Base-by-base conservation (phyloP, 768 basidiomycete species). In the Collybia nuda region DNA sequence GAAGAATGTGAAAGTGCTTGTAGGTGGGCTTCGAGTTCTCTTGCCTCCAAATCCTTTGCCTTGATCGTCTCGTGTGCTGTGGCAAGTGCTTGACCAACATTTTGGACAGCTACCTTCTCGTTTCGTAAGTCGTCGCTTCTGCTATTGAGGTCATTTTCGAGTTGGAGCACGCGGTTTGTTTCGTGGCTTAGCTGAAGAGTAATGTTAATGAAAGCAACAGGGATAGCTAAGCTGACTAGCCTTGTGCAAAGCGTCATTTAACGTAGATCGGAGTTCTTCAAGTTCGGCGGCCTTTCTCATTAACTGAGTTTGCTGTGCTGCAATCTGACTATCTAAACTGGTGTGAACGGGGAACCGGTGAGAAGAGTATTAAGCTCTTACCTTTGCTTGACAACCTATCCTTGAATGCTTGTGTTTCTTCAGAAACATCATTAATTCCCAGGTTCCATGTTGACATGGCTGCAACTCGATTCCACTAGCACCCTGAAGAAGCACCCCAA, bases 121-220 rank as follows among this genome's bases (percentile, higher is more conserved):
- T 77, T 79, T 37, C 74, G 76, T 24, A 87, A 70, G 19, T 84
- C 83, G 39, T 82, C 76, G n/a, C 74, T 73, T 32, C 71, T 75
- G 59, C 71, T 70, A 6, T 65, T 66, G 18, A 82, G 69, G 24
- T 78, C 74, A 0, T 67, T 62, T 59, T 88, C 85, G 19, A 88
- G 72, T 45, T 71, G 67, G 39, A 85, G 62, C 14, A 73, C 78
- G 23, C 81, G 81, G 52, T 77, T 71, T 5, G 80, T 73, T 67
- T 88, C 86, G 48, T 66, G 62, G 39, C 74, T 74, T 44, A 88
- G 68, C 86, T 88, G 17, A 22, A 52, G 42, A 47, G 21, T 24
- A 40, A 39, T 38, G 44, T 50, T 35, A 38, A 63, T 35, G 48
- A n/a, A n/a, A n/a, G n/a, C 50, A 36, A n/a, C 3, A 21, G n/a